A percentile compares a stretch with the other conserved stretches of the same genome.
Evolutionary conservation across 1,139 yeast species (phyloP).

Genomic region (Schizosaccharomyces versatilis): DNA sequence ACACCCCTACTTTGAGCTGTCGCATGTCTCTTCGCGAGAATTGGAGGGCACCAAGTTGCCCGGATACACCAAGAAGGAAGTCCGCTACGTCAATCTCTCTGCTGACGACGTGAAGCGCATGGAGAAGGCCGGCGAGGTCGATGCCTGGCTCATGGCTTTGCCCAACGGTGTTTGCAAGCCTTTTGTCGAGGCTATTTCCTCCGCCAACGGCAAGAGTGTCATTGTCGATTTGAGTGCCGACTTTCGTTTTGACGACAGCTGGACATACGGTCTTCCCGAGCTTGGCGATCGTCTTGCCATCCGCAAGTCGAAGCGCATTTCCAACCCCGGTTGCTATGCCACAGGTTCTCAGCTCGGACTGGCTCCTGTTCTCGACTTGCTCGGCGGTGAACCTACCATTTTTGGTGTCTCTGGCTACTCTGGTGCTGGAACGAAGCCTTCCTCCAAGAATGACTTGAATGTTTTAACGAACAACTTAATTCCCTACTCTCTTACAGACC

Average conservation of each 20-base stretch:
- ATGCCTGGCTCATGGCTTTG: slow-evolving; percentile 96
- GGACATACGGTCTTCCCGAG: slow-evolving; percentile 88
- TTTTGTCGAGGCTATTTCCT: slow-evolving; percentile 63
- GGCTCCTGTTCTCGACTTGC: slow-evolving; percentile 40
- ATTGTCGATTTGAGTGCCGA: slow-evolving; percentile 89
- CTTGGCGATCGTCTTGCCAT: slow-evolving; percentile 43
- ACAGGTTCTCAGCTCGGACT: slow-evolving; percentile 91
- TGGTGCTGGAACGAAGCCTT: slow-evolving; percentile 97
- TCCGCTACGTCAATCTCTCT: slow-evolving; percentile 66
- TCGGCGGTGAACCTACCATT: slow-evolving; percentile 51
- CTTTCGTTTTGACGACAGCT: slow-evolving; percentile 73
- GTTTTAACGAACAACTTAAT: slow-evolving; percentile 60
- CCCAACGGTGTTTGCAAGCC: slow-evolving; percentile 97
- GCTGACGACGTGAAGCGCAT: slow-evolving; percentile 62
- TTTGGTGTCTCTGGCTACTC: slow-evolving; percentile 96
- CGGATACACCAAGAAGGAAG: slow-evolving; percentile 65
- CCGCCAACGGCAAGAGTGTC: slow-evolving; percentile 32
- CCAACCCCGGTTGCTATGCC: slow-evolving; percentile 97
- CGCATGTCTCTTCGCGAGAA: slow-evolving; percentile 92
- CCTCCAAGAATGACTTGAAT: slow-evolving; percentile 74
- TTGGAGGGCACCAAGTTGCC: slow-evolving; percentile 64
- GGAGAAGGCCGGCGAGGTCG: slow-evolving; percentile 59
- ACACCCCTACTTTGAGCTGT: slow-evolving; percentile 69
- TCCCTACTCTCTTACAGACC: slow-evolving; percentile 91
- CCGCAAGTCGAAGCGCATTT: slow-evolving; percentile 56